Evolutionary conservation across 495 filamentous ascomycete genomes (phyloP).

Genomic region (Jackrogersella multiformis): DNA sequence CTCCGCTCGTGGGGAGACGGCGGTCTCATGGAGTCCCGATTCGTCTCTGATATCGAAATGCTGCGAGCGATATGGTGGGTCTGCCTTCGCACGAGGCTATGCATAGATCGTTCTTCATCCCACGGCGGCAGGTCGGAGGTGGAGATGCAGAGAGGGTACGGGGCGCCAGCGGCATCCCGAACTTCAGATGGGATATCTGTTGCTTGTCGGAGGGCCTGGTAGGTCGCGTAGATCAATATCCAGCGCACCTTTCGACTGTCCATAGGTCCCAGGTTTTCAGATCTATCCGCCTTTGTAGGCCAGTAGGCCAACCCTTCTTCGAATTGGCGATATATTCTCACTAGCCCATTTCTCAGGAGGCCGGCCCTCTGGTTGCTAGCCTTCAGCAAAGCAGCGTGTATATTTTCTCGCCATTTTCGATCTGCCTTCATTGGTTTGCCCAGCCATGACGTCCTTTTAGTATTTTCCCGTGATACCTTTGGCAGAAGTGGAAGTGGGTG

Average conservation of each 20-base stretch:
- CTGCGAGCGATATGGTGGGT: conserved; percentile 28
- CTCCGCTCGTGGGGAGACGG: conserved; percentile 4
- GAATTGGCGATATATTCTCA: conserved; percentile 57
- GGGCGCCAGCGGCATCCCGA: conserved; percentile 41
- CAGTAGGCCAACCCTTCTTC: conserved; percentile 55
- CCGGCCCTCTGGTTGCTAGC: conserved; percentile 53
- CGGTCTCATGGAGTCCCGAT: not conserved
- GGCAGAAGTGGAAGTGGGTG: conserved; percentile 70
- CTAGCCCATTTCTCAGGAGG: conserved; percentile 50
- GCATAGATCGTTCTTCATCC: conserved; percentile 41
- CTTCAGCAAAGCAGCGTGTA: conserved; percentile 50
- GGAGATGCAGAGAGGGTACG: conserved; percentile 56
- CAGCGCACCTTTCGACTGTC: conserved; percentile 74
- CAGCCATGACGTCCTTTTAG: conserved; percentile 44
- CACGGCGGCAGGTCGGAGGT: conserved; percentile 54
- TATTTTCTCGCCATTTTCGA: conserved; percentile 48
- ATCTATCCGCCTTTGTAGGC: conserved; percentile 49
- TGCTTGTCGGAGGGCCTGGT: conserved; percentile 69
- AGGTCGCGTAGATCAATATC: conserved; percentile 73
- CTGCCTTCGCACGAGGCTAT: conserved; percentile 33
- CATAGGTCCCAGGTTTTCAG: conserved; percentile 54
- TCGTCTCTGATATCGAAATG: not conserved
- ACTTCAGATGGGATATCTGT: conserved; percentile 52
- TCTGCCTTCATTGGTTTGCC: conserved; percentile 44
- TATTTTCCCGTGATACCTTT: conserved; percentile 38